Evolutionary conservation across 2,329 filamentous ascomycete genomes (phyloP), one percentile per base, ranked within the genome.

Genomic region (Paraphoma chrysanthemicola): DNA sequence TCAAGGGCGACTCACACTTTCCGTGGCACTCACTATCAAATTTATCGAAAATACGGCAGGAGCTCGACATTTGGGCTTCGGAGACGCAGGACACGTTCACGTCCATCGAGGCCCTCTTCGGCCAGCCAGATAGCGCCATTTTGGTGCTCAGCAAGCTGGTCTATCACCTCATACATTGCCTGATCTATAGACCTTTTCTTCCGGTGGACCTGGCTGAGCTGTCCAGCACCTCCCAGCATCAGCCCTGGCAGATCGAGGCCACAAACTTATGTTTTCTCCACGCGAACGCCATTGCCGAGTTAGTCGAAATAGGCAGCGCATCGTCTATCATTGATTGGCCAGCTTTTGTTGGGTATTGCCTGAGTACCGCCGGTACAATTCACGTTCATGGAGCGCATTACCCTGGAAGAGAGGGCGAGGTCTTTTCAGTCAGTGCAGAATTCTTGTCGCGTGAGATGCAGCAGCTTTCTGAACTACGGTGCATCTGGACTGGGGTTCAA

Each of bases 211-310:
- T 96, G 3, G 86, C 89, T 23, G 92, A 96, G 73, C 84, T 96
- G 6, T 86, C 90, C 11, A 90, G 90, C 12, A 89, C 86, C 0
- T 90, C 90, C 1, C 92, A 96, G 68, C 91, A 96, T 64, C 92
- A 96, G 72, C 93, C 91, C 29, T 96, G 92, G 92, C 92, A 96
- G 72, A 94, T 96, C 46, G 91, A 96, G 72, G 91, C 92, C 0
- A 96, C 92, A 0, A 94, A 95, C 68, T 84, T 94, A 71, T 96
- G 92, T 75, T 95, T 89, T 72, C 80, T 93, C 16, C 92, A 96
- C 64, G 92, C 92, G 6, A 96, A 96, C 69, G 91, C 92, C 5
- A 93, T 96, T 49, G 88, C 91, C 1, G 92, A 96, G 69, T 79
- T 96, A 2, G 88, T 93, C 4, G 90, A 94, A 70, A 85, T 93